Base-by-base conservation (phyloP, 1,284 basidiomycete genomes). In the Schizopora paradoxa region DNA sequence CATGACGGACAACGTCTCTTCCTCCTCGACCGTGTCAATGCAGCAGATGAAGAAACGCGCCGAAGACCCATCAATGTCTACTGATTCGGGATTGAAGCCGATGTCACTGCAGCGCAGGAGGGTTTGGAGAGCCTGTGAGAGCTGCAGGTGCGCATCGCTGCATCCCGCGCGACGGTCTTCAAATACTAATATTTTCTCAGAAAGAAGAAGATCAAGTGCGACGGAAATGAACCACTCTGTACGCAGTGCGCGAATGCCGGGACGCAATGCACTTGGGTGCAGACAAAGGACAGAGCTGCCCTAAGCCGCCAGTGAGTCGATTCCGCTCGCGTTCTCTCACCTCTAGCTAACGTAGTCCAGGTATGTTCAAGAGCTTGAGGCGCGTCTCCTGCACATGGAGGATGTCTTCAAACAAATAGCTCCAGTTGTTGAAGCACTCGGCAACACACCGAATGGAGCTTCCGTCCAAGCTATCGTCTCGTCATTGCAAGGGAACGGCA, bases 191-290 rank as follows among this genome's bases (percentile, higher is more conserved):
- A 49, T 38, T 38, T 48, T 19, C 23, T 28, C 60, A 89, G 86
- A 52, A 78, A 86, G 52, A 90, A 90, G 76, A 90, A 90, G 74
- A 89, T 90, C 61, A 90, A 90, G 62, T 90, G 87, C 64, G 87
- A 90, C 67, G 87, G 86, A 52, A 76, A 69, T 56, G 86, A 90
- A 59, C 86, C 86, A 10, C 83, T 81, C n/a, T 90, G 86, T 56
- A 82, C 84, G 0, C 87, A 90, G 56, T 90, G 86, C 59, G 61
- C 75, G 11, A 67, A 77, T 29, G 83, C 84, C 8, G 78, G 77
- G 43, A 82, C 83, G 4, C 76, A 80, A 54, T 90, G 86, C 59
- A 86, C 83, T 33, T 90, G 86, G 86, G 68, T 89, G 33, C 86
- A 90, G 66, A 90, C 86, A 6, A 90, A 88, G 66, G 86, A 90